These are phyloP conservation scores for Rubia tinctorum DNA, from an alignment of 305 asterid genomes.

Conservation along the genomic window DNA sequence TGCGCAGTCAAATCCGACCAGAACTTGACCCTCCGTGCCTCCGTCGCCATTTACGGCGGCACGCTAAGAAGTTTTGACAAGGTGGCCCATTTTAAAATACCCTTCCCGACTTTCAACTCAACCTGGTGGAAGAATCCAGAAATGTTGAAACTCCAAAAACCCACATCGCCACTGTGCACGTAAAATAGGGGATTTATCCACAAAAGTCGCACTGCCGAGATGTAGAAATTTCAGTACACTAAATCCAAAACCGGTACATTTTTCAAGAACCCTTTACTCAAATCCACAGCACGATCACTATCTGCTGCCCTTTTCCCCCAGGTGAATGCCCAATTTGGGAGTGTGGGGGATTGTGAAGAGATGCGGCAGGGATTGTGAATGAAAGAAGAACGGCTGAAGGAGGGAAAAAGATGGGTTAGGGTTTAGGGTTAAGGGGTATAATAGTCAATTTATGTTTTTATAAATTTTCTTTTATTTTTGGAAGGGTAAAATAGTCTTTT, in stretches of 20 bases:
- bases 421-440: too few relatives aligned
- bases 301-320: conserved; percentile 68
- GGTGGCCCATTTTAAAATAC: conserved; percentile 21
- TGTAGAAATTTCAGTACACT: conserved; percentile 54
- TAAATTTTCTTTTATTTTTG: too few relatives aligned
- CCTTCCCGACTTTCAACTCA: conserved; percentile 34
- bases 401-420: too few relatives aligned
- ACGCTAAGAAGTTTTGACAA: conserved; percentile 27
- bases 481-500: too few relatives aligned
- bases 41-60: conserved; percentile 97
- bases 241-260: conserved; percentile 64
- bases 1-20: conserved; percentile 61
- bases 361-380: too few relatives aligned
- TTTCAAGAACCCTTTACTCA: conserved; percentile 37
- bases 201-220: conserved; percentile 53
- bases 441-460: too few relatives aligned
- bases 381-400: too few relatives aligned
- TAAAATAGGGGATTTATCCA: conserved; percentile 87
- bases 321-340: too few relatives aligned
- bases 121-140: conserved; percentile 60
- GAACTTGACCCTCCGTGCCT: conserved; percentile 58
- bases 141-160: conserved; percentile 67
- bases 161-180: conserved; percentile 57
- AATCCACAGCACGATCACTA: conserved; percentile 37
- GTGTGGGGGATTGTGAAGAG: too few relatives aligned